Percentiles rank a stretch among this genome's conserved stretches.
phyloP scores from a whole-genome alignment of 2,329 filamentous ascomycete genomes.

The Boeremia lycopersici region DNA sequence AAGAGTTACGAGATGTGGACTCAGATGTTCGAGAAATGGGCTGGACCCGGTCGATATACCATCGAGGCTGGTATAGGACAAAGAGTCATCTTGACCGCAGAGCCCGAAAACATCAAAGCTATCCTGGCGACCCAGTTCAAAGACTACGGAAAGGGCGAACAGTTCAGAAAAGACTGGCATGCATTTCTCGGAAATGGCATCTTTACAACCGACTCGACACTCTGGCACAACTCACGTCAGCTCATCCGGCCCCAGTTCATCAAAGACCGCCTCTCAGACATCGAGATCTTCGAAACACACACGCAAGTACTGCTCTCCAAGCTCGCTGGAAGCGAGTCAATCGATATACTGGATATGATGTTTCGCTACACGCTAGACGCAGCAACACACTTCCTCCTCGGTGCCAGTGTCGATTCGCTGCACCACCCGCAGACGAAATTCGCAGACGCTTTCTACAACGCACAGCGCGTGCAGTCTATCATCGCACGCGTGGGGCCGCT shows the following conservation, averaged over 20 bases:
- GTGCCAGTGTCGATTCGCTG: conserved; percentile 71
- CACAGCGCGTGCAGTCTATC: conserved; percentile 75
- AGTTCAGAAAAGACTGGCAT: conserved; percentile 76
- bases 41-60: conserved; percentile 57
- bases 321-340: conserved; percentile 59
- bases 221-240: conserved; percentile 81
- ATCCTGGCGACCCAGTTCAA: conserved; percentile 85
- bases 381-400: conserved; percentile 85
- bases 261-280: conserved; percentile 80
- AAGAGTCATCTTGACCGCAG: conserved; percentile 75
- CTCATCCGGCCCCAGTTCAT: conserved; percentile 87
- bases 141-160: conserved; percentile 81
- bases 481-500: conserved; percentile 69
- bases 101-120: conserved; percentile 90
- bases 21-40: conserved; percentile 53
- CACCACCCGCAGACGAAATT: conserved; percentile 68
- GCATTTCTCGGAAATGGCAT: conserved; percentile 75
- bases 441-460: conserved; percentile 80
- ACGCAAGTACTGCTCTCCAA: conserved; percentile 73
- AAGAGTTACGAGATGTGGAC: conserved; percentile 68
- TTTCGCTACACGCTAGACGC: conserved; percentile 80
- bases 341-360: conserved; percentile 78
- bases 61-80: conserved; percentile 63
- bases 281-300: conserved; percentile 81
- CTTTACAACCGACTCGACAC: conserved; percentile 74